Conservation (phyloP, 768 basidiomycete species). For the Rhodotorula diobovata region DNA sequence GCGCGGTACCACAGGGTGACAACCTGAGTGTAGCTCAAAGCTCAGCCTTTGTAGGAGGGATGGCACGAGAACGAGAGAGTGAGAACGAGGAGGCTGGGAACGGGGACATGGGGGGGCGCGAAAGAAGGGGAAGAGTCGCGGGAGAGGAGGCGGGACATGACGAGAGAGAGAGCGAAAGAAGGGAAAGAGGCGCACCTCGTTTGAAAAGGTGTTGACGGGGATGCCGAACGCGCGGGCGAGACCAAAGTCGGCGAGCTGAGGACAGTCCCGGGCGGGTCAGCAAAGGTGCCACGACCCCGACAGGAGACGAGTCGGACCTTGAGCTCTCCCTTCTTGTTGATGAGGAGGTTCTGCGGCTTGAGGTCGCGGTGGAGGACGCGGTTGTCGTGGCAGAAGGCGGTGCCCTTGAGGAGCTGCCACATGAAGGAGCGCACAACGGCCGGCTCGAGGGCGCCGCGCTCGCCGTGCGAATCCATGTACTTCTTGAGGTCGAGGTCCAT, state of each 20-base stretch:
- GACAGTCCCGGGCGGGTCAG: too few relatives aligned
- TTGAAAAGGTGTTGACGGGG: slow-evolving; percentile 97
- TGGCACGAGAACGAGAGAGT: too few relatives aligned
- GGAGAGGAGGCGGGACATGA: too few relatives aligned
- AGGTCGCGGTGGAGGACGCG: slow-evolving; percentile 95
- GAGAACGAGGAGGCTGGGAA: too few relatives aligned
- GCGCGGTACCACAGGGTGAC: slow-evolving; percentile 99
- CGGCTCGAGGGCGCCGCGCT: slow-evolving; percentile 81
- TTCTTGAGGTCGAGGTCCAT: slow-evolving; percentile 98
- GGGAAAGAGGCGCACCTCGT: too few relatives aligned
- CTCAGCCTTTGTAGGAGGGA: too few relatives aligned
- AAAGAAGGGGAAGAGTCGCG: too few relatives aligned
- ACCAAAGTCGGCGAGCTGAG: slow-evolving; percentile 95
- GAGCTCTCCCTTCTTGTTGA: slow-evolving; percentile 93
- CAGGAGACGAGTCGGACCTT: too few relatives aligned
- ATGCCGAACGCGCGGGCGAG: slow-evolving; percentile 96
- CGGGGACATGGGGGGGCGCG: too few relatives aligned
- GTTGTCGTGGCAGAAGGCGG: slow-evolving; percentile 97
- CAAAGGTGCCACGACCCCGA: too few relatives aligned
- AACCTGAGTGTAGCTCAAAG: too few relatives aligned
- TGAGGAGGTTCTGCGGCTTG: slow-evolving; percentile 96
- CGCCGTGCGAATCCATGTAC: slow-evolving; percentile 98
- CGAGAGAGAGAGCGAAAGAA: too few relatives aligned
- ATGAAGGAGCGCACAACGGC: slow-evolving; percentile 89
- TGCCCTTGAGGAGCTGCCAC: slow-evolving; percentile 94